Evolutionary conservation across 305 asterid genomes (phyloP).

Genomic region (Fraxinus ornus): DNA sequence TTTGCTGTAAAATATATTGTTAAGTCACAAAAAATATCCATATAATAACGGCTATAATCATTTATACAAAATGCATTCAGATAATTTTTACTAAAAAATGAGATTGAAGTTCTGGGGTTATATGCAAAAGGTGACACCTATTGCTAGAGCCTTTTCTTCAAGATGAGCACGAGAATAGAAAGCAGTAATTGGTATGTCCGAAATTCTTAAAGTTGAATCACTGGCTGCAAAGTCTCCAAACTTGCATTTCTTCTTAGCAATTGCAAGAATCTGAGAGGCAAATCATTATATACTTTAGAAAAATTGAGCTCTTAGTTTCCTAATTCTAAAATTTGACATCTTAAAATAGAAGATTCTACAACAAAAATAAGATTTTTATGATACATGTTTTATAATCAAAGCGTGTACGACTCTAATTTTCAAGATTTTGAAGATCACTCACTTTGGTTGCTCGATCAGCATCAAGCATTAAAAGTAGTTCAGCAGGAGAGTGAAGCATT

Average conservation of each 20-base stretch:
- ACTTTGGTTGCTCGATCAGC: conserved; percentile 76
- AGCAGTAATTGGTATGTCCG: conserved; percentile 76
- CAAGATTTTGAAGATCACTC: conserved; percentile 87
- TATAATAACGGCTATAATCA: background rate
- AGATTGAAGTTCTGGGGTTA: background rate
- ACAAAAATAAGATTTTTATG: background rate
- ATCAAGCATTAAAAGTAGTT: conserved; percentile 92
- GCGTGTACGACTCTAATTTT: conserved; percentile 65
- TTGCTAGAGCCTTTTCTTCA: too few relatives aligned
- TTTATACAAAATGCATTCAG: background rate
- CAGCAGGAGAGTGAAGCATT: conserved; percentile 14
- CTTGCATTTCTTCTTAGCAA: conserved; percentile 42
- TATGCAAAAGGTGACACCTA: too few relatives aligned
- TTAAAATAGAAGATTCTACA: background rate
- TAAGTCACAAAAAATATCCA: background rate
- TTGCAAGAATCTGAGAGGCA: conserved; percentile 25
- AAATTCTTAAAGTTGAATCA: conserved; percentile 52
- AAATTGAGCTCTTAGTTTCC: background rate
- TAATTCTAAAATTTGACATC: background rate
- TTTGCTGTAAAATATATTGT: too few relatives aligned
- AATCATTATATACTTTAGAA: conserved; percentile 34
- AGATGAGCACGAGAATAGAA: conserved; percentile 20
- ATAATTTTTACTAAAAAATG: background rate
- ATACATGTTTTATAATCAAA: conserved; percentile 13
- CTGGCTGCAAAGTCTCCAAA: conserved; percentile 47